Evolutionary conservation across 345 rosid species (phyloP).

Genomic region (Pugionium cornutum): DNA sequence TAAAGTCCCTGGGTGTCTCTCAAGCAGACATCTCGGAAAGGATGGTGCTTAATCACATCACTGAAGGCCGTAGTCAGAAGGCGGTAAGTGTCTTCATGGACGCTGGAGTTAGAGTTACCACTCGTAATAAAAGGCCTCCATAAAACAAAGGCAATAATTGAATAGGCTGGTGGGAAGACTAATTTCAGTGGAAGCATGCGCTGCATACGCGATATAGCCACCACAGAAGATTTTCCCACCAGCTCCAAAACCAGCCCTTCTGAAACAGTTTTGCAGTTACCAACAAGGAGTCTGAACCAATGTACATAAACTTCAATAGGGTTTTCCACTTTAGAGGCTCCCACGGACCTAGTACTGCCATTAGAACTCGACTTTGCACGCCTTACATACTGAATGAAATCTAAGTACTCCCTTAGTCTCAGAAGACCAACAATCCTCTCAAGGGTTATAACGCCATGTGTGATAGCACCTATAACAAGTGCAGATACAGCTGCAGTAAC

Average conservation of each 20-base stretch:
- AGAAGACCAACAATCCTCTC: conserved; percentile 89
- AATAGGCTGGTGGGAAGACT: conserved; percentile 92
- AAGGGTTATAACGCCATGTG: conserved; percentile 88
- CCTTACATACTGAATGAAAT: conserved; percentile 79
- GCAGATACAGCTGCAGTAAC: conserved; percentile 81
- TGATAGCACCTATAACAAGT: conserved; percentile 75
- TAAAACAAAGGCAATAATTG: conserved; percentile 72
- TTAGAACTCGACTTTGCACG: conserved; percentile 71
- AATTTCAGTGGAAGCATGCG: conserved; percentile 76
- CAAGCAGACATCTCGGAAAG: conserved; percentile 91
- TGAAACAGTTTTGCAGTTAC: conserved; percentile 81
- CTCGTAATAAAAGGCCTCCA: conserved; percentile 75
- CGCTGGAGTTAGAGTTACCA: conserved; percentile 45
- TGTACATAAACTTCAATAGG: conserved; percentile 73
- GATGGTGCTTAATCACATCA: conserved; percentile 79
- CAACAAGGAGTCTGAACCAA: conserved; percentile 92
- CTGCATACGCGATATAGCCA: conserved; percentile 96
- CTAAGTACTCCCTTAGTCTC: conserved; percentile 82
- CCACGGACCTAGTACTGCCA: conserved; percentile 71
- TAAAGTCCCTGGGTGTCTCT: conserved; percentile 81
- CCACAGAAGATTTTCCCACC: conserved; percentile 79
- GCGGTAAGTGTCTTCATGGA: conserved; percentile 80
- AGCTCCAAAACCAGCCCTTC: conserved; percentile 90
- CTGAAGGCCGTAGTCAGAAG: conserved; percentile 65
- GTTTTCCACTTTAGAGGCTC: conserved; percentile 64